phyloP scores from a whole-genome alignment of 352 stramenopile genomes.

The Pythium scleroteichum region DNA sequence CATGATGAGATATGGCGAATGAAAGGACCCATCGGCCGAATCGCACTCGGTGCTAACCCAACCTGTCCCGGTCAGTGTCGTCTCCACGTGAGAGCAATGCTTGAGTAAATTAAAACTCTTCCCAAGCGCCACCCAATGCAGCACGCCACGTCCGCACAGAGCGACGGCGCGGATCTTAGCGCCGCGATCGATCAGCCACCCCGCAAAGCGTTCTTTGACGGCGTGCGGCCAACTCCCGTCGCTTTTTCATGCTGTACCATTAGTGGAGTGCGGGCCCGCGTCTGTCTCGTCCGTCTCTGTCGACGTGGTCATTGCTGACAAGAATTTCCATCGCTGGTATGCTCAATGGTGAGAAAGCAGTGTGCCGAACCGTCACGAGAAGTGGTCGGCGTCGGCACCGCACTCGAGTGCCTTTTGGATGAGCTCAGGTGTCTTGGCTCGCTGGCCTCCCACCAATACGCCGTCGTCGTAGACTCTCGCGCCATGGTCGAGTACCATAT shows the following conservation, averaged over 20 bases:
- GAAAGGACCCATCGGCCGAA: too few species aligned
- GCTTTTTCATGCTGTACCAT: not conserved
- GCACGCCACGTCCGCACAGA: not conserved
- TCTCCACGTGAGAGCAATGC: not conserved
- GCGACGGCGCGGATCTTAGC: constrained; percentile 3
- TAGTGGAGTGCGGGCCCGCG: not conserved
- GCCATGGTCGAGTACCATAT: not conserved
- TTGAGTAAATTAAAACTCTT: not conserved
- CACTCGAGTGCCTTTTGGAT: not conserved
- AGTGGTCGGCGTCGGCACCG: not conserved
- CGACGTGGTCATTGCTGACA: not conserved
- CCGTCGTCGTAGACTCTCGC: not conserved
- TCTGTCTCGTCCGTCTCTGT: not conserved
- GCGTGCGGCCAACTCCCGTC: not conserved
- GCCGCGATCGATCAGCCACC: not conserved
- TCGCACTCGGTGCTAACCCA: too few species aligned
- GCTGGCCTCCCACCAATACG: not conserved
- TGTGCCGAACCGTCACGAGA: not conserved
- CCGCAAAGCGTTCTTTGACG: not conserved
- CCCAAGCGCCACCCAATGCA: constrained; percentile 1
- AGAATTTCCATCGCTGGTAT: not conserved
- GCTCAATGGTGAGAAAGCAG: not conserved
- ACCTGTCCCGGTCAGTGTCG: not conserved
- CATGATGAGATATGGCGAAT: too few species aligned
- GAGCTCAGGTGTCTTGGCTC: too few species aligned